phyloP scores from a whole-genome alignment of 2,329 filamentous ascomycete species.

The Fusarium tjaetaba region DNA sequence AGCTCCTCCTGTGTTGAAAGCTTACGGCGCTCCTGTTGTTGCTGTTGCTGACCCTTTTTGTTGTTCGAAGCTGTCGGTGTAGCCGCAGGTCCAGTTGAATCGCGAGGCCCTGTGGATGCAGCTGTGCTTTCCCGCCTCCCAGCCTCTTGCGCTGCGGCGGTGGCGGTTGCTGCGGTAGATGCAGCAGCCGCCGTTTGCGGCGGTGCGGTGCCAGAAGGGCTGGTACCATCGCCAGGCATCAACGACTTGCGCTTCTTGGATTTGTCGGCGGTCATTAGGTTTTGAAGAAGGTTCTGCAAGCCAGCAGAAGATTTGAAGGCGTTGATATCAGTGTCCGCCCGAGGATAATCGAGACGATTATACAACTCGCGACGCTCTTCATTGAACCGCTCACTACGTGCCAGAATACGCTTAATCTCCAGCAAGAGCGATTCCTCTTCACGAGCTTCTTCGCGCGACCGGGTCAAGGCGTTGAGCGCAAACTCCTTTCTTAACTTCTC shows the following conservation, averaged over 20 bases:
- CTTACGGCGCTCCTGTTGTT: slow-evolving; percentile 68
- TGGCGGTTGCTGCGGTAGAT: slow-evolving; percentile 22
- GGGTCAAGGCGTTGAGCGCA: slow-evolving; percentile 79
- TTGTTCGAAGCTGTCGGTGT: slow-evolving; percentile 52
- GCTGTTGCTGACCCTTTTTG: slow-evolving; percentile 58
- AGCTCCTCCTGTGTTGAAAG: slow-evolving; percentile 80
- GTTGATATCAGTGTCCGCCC: slow-evolving; percentile 73
- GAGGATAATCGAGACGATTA: slow-evolving; percentile 84
- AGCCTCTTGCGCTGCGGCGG: slow-evolving; percentile 48
- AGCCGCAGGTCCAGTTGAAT: slow-evolving; percentile 47
- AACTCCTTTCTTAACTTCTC: slow-evolving; percentile 87
- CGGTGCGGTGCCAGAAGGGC: slow-evolving; percentile 54
- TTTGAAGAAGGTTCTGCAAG: slow-evolving; percentile 82
- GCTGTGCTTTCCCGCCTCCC: slow-evolving; percentile 65
- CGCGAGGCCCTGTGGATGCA: slow-evolving; percentile 53
- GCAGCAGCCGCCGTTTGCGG: slow-evolving; percentile 40
- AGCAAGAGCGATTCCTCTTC: slow-evolving; percentile 91
- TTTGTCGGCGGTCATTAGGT: slow-evolving; percentile 84
- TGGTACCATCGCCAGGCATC: slow-evolving; percentile 67
- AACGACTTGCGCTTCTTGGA: slow-evolving; percentile 86
- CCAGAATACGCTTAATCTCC: slow-evolving; percentile 91
- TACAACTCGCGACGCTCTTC: slow-evolving; percentile 90
- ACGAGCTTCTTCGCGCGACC: slow-evolving; percentile 86
- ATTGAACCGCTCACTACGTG: slow-evolving; percentile 85
- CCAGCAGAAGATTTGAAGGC: slow-evolving; percentile 85